Evolutionary conservation across 495 filamentous ascomycete genomes (phyloP), one percentile per base, ranked within the genome.

Genomic region (Podospora sp.): DNA sequence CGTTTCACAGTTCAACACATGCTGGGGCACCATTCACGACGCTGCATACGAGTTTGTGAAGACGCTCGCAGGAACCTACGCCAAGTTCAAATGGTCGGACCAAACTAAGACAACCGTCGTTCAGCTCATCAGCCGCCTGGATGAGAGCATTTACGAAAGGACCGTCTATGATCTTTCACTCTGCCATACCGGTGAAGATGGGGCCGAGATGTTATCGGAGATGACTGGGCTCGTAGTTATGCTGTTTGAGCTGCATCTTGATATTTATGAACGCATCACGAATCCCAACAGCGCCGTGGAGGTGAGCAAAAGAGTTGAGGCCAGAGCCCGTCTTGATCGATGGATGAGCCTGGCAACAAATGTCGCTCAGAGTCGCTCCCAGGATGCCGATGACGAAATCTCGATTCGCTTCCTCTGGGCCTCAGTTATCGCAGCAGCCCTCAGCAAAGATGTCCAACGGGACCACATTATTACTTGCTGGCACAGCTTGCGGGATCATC

Each of bases 201-300:
- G 65, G 20, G 57, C 65, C 12, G 66, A 76, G 22, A 46, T 59
- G 8, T 16, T 73, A 16, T 40, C 50, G n/a, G 75, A 74, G 57
- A 66, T 81, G 7, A 79, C 82, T 62, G 81, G 86, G n/a, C 86
- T 94, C 74, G 82, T 89, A 0, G 87, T 97, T 71, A 88, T 89
- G 62, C 80, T 96, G 0, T 94, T 93, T 67, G 95, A 99, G 75
- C 81, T 99, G 9, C 92, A 97, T 71, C 81, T 99, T 1, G 94
- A 97, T 64, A 82, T 93, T 8, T 96, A 91, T 70, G 88, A 90
- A 40, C 82, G 87, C 18, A 89, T 92, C 64, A 94, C 90, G 20
- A 89, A 89, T 66, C 88, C 91, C 0, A 89, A 84, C 73, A 93
- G 87, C 65, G 86, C 88, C 16, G 86, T 91, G 22, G 87, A 90